A percentile compares a stretch with the other conserved stretches of the same genome.
phyloP scores from a whole-genome alignment of 192 early-diverging fungal genomes.

The Coemansia aciculifera region DNA sequence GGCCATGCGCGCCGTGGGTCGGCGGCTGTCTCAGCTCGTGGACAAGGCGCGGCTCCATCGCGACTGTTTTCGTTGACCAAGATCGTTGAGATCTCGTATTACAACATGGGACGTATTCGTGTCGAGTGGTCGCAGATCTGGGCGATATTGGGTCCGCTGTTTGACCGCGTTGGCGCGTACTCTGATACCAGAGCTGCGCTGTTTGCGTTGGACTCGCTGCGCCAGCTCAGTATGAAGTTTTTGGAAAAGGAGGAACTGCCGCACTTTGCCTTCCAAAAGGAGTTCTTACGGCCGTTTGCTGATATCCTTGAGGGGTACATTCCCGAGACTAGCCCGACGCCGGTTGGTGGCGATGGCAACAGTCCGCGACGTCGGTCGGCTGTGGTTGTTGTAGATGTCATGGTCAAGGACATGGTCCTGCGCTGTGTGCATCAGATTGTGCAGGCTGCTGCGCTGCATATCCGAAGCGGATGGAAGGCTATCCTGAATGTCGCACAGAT shows the following conservation, averaged over 20 bases:
- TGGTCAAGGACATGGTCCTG: conserved; percentile 74
- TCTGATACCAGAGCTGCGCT: conserved; percentile 79
- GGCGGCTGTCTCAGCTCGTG: conserved; percentile 7
- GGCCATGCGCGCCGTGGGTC: not conserved
- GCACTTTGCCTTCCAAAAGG: conserved; percentile 92
- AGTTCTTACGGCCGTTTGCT: conserved; percentile 89
- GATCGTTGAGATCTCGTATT: conserved; percentile 94
- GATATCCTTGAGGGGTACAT: conserved; percentile 75
- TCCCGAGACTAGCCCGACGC: conserved; percentile 45
- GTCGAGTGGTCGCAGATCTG: conserved; percentile 95
- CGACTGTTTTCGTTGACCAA: conserved; percentile 92
- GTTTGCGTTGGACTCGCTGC: conserved; percentile 89
- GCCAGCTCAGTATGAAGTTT: conserved; percentile 92
- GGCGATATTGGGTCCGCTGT: conserved; percentile 78
- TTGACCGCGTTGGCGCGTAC: conserved; percentile 84
- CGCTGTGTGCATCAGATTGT: conserved; percentile 78
- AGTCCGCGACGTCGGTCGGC: not conserved
- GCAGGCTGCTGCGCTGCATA: conserved; percentile 68
- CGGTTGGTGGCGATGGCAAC: not conserved
- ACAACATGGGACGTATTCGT: conserved; percentile 95
- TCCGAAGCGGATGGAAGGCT: conserved; percentile 82
- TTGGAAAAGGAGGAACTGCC: conserved; percentile 93
- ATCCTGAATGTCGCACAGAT: conserved; percentile 64
- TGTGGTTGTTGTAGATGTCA: conserved; percentile 21
- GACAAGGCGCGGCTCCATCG: conserved; percentile 49